Base-by-base conservation (phyloP, 1,284 basidiomycete genomes). In the Ceratobasidium sp. region DNA sequence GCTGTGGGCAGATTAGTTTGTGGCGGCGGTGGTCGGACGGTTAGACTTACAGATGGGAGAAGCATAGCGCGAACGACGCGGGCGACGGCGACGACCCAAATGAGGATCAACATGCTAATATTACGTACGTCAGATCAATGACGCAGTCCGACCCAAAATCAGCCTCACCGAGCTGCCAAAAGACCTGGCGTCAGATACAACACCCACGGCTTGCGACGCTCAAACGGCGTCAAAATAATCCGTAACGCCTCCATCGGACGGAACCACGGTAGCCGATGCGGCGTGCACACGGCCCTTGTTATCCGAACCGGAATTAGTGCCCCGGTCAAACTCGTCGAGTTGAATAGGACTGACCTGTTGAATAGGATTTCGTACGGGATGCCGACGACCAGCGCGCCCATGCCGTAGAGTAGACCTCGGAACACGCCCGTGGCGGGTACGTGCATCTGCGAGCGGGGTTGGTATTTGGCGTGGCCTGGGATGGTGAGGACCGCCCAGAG, bases 161-260 rank as follows among this genome's bases (percentile, higher is more conserved):
- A 27, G 6, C n/a, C 71, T 52, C 23, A 65, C 81, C 94, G 90
- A 0, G 92, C 87, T 1, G 89, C 86, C 78, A 96, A 88, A 35
- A 97, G 88, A 23, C 95, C 95, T 0, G 95, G 96, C 0, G 95
- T 96, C 68, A 94, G 83, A 84, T 95, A 97, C 52, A 97, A 85
- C 41, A 91, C 88, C 91, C 93, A 94, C 2, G 95, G 96, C 33
- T 88, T 89, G 52, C 90, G 89, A 60, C 92, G 91, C 84, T 97
- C 95, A 20, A 94, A 94, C 4, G 93, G 91, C 3, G 95, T 96
- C 71, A 97, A 87, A 27, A 97, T 87, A 77, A 93, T 86, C 44
- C 91, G 91, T 20, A 96, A 85, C 16, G 94, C 90, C 80, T 89
- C 87, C 60, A 88, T 83, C 0, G 89, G 87, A 57, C 89, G 86